A percentile compares a stretch with the other conserved stretches of the same genome.
phyloP scores from a whole-genome alignment of 1,284 basidiomycete species.

The Sporisorium graminicola region DNA sequence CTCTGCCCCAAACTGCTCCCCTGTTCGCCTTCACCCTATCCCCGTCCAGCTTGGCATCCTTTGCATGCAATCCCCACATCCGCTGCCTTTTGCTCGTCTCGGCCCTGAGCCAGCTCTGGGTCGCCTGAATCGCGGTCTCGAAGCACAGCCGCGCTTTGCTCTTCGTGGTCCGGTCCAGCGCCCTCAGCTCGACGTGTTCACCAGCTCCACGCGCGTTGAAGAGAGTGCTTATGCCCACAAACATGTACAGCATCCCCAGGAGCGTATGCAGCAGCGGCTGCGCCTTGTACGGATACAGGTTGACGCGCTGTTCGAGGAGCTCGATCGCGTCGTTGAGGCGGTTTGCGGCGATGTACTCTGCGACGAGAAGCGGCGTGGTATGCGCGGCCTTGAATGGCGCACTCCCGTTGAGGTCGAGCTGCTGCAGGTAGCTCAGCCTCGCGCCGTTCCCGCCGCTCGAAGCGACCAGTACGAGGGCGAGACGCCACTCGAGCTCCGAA shows the following conservation, averaged over 20 bases:
- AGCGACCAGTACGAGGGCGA: not conserved
- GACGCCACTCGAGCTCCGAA: conserved; percentile 11
- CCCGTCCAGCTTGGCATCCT: conserved; percentile 2
- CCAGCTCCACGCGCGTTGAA: not conserved
- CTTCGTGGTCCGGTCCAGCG: conserved; percentile 27
- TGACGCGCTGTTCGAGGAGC: conserved; percentile 29
- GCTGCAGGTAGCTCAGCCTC: conserved; percentile 10
- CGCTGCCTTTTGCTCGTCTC: conserved; percentile 29
- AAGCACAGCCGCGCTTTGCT: conserved; percentile 27
- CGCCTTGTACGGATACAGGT: conserved; percentile 30
- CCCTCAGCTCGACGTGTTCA: conserved; percentile 8
- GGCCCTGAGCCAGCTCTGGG: not conserved
- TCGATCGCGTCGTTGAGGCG: conserved; percentile 34
- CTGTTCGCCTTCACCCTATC: conserved; percentile 7
- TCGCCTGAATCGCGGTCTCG: conserved; percentile 16
- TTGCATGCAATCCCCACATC: conserved; percentile 19
- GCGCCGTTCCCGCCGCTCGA: not conserved
- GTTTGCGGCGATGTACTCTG: conserved; percentile 18
- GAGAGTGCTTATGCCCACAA: conserved; percentile 18
- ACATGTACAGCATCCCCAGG: conserved; percentile 41
- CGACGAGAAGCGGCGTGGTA: conserved; percentile 17
- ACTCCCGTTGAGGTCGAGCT: conserved; percentile 16
- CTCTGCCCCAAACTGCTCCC: conserved; percentile 18
- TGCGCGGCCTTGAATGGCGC: conserved; percentile 20
- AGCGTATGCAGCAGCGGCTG: conserved; percentile 23